These are phyloP conservation scores for Ananas comosus DNA, from an alignment of 176 grass and related monocot genomes.

Conservation along the genomic window DNA sequence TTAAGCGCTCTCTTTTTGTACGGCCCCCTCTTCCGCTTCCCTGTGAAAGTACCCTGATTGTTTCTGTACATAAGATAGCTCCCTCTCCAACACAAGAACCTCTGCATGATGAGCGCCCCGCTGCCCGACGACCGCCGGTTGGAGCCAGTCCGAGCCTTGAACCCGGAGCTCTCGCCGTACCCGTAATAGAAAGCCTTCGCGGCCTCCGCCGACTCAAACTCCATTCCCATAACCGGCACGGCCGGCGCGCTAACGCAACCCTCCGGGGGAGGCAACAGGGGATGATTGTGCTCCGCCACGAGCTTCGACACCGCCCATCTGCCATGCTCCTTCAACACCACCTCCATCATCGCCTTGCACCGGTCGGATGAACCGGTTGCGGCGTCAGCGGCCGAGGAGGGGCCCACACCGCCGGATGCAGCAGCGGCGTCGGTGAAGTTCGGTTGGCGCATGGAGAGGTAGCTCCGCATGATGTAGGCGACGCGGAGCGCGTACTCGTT, in stretches of 20 bases:
- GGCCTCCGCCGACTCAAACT: conserved; percentile 60
- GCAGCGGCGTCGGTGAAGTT: conserved; percentile 3
- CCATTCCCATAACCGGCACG: conserved; percentile 48
- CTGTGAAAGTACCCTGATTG: conserved; percentile 16
- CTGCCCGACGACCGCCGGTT: conserved; percentile 40
- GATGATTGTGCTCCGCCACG: conserved; percentile 67
- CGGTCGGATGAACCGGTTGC: neutral
- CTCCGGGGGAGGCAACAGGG: conserved; percentile 15
- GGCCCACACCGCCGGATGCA: neutral
- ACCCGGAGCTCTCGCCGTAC: conserved; percentile 46
- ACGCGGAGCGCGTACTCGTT: conserved; percentile 23
- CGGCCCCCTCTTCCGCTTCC: conserved; percentile 27
- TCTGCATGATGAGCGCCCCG: conserved; percentile 63
- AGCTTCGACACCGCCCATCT: conserved; percentile 70
- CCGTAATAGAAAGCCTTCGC: conserved; percentile 67
- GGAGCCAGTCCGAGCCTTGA: conserved; percentile 53
- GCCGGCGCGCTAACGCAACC: neutral
- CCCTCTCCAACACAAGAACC: conserved; percentile 68
- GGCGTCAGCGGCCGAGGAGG: neutral
- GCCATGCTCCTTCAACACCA: conserved; percentile 53
- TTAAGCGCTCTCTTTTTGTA: conserved; percentile 26
- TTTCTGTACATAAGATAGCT: conserved; percentile 19
- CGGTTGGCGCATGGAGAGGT: conserved; percentile 20
- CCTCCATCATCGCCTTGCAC: conserved; percentile 89
- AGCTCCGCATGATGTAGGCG: conserved; percentile 32